Percentiles rank a stretch among this genome's conserved stretches.
These are phyloP conservation scores for Magnusiomyces tetraspermus DNA, from an alignment of 1,139 yeast species.

Conservation along the genomic window DNA sequence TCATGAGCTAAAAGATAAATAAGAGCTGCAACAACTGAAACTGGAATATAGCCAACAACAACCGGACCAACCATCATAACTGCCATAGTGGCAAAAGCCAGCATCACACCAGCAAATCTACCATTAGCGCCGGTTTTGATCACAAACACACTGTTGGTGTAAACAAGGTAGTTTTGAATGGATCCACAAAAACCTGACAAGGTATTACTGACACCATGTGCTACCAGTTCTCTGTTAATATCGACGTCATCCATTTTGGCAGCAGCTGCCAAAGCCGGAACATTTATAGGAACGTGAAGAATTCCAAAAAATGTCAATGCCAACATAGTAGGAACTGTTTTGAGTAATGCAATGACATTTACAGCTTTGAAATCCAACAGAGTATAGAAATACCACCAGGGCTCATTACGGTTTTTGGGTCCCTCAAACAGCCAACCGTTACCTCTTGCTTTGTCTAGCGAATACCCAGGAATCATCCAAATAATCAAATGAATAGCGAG, in stretches of 20 bases:
- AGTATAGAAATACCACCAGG: slow-evolving; percentile 82
- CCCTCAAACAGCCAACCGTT: slow-evolving; percentile 76
- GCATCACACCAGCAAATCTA: slow-evolving; percentile 73
- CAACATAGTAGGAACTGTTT: slow-evolving; percentile 83
- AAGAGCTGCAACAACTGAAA: slow-evolving; percentile 88
- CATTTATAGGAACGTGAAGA: slow-evolving; percentile 92
- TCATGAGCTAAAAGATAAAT: slow-evolving; percentile 88
- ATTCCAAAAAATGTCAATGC: slow-evolving; percentile 94
- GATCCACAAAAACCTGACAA: slow-evolving; percentile 78
- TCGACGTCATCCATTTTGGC: slow-evolving; percentile 71
- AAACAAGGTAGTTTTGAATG: slow-evolving; percentile 87
- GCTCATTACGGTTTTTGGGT: slow-evolving; percentile 50
- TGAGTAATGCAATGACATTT: slow-evolving; percentile 59
- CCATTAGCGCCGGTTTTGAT: slow-evolving; percentile 93
- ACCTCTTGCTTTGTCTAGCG: slow-evolving; percentile 50
- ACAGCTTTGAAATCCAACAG: slow-evolving; percentile 62
- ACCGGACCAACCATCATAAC: slow-evolving; percentile 86
- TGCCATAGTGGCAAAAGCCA: slow-evolving; percentile 69
- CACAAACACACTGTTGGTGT: slow-evolving; percentile 84
- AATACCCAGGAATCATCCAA: slow-evolving; percentile 54
- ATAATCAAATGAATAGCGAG: slow-evolving; percentile 59
- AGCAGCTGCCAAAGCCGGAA: slow-evolving; percentile 91
- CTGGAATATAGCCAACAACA: slow-evolving; percentile 88
- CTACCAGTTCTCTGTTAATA: slow-evolving; percentile 85
- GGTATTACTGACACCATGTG: slow-evolving; percentile 90